Base-by-base conservation (phyloP, 306 rosid genomes). In the Delonix regia region DNA sequence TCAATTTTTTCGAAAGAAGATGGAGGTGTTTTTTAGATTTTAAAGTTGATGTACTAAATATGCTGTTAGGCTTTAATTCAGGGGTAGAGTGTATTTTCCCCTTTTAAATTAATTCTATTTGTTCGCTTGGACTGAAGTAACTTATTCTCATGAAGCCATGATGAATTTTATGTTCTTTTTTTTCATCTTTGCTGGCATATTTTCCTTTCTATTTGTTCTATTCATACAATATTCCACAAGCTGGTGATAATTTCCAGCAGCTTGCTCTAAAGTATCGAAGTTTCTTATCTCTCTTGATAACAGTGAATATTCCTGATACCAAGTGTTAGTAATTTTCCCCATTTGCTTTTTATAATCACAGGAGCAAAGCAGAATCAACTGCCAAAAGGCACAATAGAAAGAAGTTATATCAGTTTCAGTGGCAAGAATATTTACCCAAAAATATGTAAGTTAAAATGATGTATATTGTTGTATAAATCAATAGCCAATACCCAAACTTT, bases 371-470 rank as follows among this genome's bases (percentile, higher is more conserved):
- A 15, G 41, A 47, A 25, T 69, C 11, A 69, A 27, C 73, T 16
- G 39, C 10, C 24, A 3, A 49, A 69, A 44, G 38, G 38, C n/a
- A 25, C 55, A 69, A 0, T 25, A 9, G 57, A 44, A 45, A 44
- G 73, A 47, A 24, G 22, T 7, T 3, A 69, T 69, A 25, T 24
- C 59, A 27, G 59, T 9, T 69, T 25, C 59, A 44, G 57, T 19
- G 74, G 3, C 22, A 25, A 45, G 8, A 69, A 69, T 68, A 47
- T 24, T 21, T 53, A n/a, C 13, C 28, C 12, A 25, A 13, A 60
- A 27, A 69, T 28, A 67, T 69, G 74, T 69, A 69, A 69, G 74
- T 69, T 47, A 15, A 44, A 15, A 45, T 47, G 24, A 47, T 47
- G 36, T 69, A 25, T 28, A 47, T 47, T 18, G 72, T 67, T 38